phyloP scores from a whole-genome alignment of 805 yeast genomes.

The Suhomyces kilbournensis region DNA sequence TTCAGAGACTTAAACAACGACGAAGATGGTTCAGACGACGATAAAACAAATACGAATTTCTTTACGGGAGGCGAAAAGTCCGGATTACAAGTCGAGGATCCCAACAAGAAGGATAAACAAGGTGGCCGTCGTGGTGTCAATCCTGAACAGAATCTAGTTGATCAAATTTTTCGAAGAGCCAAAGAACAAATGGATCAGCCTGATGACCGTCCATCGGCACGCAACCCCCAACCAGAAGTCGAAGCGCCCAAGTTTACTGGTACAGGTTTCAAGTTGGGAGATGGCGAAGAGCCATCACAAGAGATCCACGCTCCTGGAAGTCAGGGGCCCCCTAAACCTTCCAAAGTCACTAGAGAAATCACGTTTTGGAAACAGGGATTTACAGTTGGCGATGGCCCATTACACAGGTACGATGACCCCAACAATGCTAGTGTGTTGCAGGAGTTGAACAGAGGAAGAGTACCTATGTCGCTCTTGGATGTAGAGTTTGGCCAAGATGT shows the following conservation, averaged over 20 bases:
- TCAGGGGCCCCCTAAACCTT: conserved; percentile 20
- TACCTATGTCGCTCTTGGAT: conserved; percentile 78
- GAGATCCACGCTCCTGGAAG: conserved; percentile 31
- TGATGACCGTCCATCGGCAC: conserved; percentile 35
- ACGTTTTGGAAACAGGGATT: conserved; percentile 97
- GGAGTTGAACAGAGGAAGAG: conserved; percentile 85
- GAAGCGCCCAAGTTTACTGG: conserved; percentile 41
- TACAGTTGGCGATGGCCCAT: conserved; percentile 87
- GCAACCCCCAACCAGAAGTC: conserved; percentile 18
- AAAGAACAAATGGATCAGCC: conserved; percentile 43
- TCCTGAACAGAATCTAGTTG: conserved; percentile 46
- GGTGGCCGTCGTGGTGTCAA: conserved; percentile 15
- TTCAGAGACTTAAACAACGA: conserved; percentile 38
- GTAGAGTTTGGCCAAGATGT: conserved; percentile 92
- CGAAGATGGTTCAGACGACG: conserved; percentile 50
- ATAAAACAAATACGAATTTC: conserved; percentile 51
- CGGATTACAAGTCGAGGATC: conserved; percentile 77
- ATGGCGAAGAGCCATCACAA: conserved; percentile 38
- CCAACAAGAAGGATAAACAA: conserved; percentile 39
- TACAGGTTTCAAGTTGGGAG: conserved; percentile 53
- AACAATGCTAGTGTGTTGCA: conserved; percentile 73
- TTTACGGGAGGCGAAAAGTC: conserved; percentile 75
- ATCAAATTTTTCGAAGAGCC: conserved; percentile 66
- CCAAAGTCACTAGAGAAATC: conserved; percentile 70
- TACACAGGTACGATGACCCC: conserved; percentile 89